Evolutionary conservation across 2,329 filamentous ascomycete species (phyloP).

Genomic region (Zasmidium angulare): DNA sequence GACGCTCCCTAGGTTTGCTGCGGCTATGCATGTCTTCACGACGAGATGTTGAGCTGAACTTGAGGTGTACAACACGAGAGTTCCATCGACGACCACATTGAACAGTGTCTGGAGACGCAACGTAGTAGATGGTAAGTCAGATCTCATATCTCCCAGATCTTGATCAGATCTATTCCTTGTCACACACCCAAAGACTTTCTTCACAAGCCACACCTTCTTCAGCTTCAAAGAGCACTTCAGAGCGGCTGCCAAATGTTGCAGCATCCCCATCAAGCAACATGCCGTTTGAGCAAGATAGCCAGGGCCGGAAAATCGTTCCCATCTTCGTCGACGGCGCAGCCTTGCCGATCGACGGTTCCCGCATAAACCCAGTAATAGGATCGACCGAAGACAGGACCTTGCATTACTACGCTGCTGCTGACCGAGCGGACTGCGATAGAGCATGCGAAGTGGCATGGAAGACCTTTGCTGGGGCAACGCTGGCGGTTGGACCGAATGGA

Average conservation of each 20-base stretch:
- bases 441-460: slow-evolving; percentile 31
- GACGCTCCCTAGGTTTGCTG: too few species aligned
- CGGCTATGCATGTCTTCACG: too few species aligned
- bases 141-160: not conserved
- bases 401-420: slow-evolving; percentile 30
- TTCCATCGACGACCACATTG: not conserved
- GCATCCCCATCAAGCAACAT: slow-evolving; percentile 4
- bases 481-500: slow-evolving; percentile 15
- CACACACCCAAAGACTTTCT: not conserved
- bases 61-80: not conserved
- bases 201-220: not conserved
- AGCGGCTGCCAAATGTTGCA: too few species aligned
- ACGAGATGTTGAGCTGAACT: not conserved
- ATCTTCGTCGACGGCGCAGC: slow-evolving; percentile 30
- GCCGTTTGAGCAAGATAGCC: slow-evolving; percentile 19
- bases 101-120: not conserved
- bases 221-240: not conserved
- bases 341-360: slow-evolving; percentile 15
- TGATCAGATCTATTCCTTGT: not conserved
- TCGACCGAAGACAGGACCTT: slow-evolving; percentile 17
- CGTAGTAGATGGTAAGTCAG: not conserved
- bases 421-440: slow-evolving; percentile 20
- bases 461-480: slow-evolving; percentile 28
- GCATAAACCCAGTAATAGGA: not conserved
- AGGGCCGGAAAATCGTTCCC: slow-evolving; percentile 27